Base-by-base conservation (phyloP, 140 eudicot species). In the Senecio squalidus region DNA sequence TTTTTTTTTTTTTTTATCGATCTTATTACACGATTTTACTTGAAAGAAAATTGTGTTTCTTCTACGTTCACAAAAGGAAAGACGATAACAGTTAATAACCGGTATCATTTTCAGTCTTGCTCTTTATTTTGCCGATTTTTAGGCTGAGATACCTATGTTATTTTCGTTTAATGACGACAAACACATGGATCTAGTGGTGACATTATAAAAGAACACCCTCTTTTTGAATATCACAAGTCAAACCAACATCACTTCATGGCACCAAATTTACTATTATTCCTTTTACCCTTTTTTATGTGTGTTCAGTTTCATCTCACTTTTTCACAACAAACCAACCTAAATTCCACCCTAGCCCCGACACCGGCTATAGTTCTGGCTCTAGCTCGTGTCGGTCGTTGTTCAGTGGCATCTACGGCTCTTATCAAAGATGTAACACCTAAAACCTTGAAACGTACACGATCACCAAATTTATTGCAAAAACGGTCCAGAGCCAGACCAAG, bases 191-290 rank as follows among this genome's bases (percentile, higher is more conserved):
- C 75, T 49, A 8, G 16, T 18, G n/a, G 17, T 20, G 16, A 59
- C 46, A 29, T 17, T 69, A 69, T 69, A 59, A 59, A 53, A 59
- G 62, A 48, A 46, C 46, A 50, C 55, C 47, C 18, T 62, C 6
- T 3, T 21, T 36, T 47, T 60, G 55, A 66, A 69, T 38, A 38
- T 60, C 21, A 17, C 33, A 4, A 59, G 75, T 59, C 68, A 69
- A 48, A 34, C 16, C 25, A 34, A 36, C 68, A 69, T 60, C 68
- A 69, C 75, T 49, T 46, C 0, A 69, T 69, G 75, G 55, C 68
- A 60, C 52, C 67, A 68, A 68, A 34, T 8, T 17, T 59, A 57
- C 45, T 34, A 54, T 9, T 49, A 29, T 21, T 24, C 14, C 58
- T 38, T 58, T 5, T 59, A 27, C 62, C 27, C 22, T 38, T 59